Evolutionary conservation across 345 rosid species (phyloP), one percentile per base, ranked within the genome.

Genomic region (Chamaenerion angustifolium): DNA sequence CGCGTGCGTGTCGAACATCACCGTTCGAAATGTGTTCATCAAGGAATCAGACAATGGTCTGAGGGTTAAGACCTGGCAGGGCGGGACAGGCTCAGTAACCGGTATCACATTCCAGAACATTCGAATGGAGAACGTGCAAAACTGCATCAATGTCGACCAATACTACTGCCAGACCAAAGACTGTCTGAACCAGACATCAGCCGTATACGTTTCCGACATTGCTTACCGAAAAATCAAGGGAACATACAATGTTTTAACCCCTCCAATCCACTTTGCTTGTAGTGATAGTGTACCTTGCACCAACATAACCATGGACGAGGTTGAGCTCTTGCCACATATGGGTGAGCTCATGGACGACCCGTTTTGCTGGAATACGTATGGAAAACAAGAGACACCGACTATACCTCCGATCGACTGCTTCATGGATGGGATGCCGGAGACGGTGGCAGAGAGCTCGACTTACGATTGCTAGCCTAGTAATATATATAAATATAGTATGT

Each of bases 291-390:
- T 92, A 7, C 70, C 98, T 12, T 92, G 98, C 69, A 92, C 98
- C 11, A 76, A 87, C 40, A 92, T 92, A n/a, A 76, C 82, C 7
- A 72, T 92, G 71, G 75, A 95, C 0, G 95, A 92, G 48, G 96
- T 86, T 0, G 95, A 92, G 74, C 88, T 92, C 11, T 71, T 92
- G 0, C 98, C 98, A 0, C 62, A 82, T 2, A 96, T 83, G 70
- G 98, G 98, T 0, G 64, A 80, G 54, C 56, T 92, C 15, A 11
- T 87, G 0, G 98, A 87, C 12, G 96, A 92, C 51, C 98, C 98
- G 0, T 86, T 86, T 63, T 92, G 98, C 25, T 92, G 98, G 98
- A 92, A 92, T 41, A 94, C 98, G 40, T 92, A 81, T 42, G 98
- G 98, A 43, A 70, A 54, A 21, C 76, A 92, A 56, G 96, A 83